Evolutionary conservation across 2,329 filamentous ascomycete species (phyloP).

Genomic region (Neonectria punicea): DNA sequence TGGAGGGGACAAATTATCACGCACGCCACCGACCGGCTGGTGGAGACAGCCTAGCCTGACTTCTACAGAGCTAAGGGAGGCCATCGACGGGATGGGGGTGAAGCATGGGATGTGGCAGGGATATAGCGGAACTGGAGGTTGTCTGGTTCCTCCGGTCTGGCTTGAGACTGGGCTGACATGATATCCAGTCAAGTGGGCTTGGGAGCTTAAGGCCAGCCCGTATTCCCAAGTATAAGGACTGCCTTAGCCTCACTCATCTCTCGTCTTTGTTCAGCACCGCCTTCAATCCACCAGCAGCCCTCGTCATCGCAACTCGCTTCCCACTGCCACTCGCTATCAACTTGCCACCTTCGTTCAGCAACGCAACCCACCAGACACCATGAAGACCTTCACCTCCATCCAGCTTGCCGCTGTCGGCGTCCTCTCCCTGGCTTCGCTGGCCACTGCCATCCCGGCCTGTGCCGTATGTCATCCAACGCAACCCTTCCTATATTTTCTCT

Average conservation of each 20-base stretch:
- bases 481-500: no score
- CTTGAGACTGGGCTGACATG: background rate
- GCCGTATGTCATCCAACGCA: constrained; percentile 21
- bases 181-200: background rate
- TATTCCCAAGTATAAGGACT: background rate
- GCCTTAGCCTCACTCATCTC: background rate
- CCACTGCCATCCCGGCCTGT: constrained; percentile 23
- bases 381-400: constrained; percentile 27
- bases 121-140: background rate
- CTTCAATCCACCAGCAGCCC: constrained; percentile 3
- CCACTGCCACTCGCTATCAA: background rate
- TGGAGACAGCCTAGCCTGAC: background rate
- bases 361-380: constrained; percentile 10
- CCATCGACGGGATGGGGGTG: no score
- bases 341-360: constrained; percentile 1
- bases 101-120: background rate
- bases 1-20: constrained; percentile 4
- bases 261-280: constrained; percentile 1
- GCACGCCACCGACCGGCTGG: background rate
- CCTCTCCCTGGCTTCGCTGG: constrained; percentile 25
- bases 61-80: background rate
- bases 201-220: background rate
- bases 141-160: background rate
- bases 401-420: constrained; percentile 24
- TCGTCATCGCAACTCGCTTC: background rate